Evolutionary conservation across 2,329 filamentous ascomycete genomes (phyloP), one percentile per base, ranked within the genome.

Genomic region (Ceratocystis eucalypticola): DNA sequence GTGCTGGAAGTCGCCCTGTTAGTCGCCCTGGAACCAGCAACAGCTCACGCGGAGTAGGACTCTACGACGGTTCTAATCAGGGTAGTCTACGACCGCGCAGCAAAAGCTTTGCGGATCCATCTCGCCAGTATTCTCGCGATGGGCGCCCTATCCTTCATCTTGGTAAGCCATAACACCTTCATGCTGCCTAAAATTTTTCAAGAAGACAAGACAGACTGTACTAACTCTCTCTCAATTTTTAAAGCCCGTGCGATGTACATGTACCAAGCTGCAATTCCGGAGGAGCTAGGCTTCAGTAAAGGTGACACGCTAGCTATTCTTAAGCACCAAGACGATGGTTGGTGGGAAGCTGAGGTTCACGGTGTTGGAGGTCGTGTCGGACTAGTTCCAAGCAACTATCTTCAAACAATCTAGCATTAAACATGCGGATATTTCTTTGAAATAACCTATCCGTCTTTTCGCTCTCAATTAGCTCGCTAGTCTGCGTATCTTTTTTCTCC

Each of bases 321-420:
- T 61, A 83, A 92, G 68, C 85, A 96, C 72, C 94, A 99, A 76
- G 94, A 99, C 74, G 94, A 99, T 73, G 94, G 94, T 22, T 99
- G 94, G 94, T 99, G 95, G 94, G 94, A 99, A 78, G 95, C 95
- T 12, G 93, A 96, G 75, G 84, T 96, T 50, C 89, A 92, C 59
- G 86, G 87, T 28, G 80, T 82, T 69, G 82, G 80, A 69, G 84
- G 81, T 62, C 80, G 76, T 62, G 74, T 80, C 67, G 85, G 85
- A 68, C 78, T 88, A 72, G 84, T 88, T 70, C 85, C 85, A 70
- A 87, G 85, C 75, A 88, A 88, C 73, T 88, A 88, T 71, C 78
- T 88, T 68, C 81, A 85, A 74, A 76, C 80, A 57, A 63, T 68
- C 20, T 68, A 59, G 44, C 33, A 22, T 28, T 33, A 37, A 30